Base-by-base conservation (phyloP, 495 filamentous ascomycete genomes). In the Polyplosphaeria fusca region DNA sequence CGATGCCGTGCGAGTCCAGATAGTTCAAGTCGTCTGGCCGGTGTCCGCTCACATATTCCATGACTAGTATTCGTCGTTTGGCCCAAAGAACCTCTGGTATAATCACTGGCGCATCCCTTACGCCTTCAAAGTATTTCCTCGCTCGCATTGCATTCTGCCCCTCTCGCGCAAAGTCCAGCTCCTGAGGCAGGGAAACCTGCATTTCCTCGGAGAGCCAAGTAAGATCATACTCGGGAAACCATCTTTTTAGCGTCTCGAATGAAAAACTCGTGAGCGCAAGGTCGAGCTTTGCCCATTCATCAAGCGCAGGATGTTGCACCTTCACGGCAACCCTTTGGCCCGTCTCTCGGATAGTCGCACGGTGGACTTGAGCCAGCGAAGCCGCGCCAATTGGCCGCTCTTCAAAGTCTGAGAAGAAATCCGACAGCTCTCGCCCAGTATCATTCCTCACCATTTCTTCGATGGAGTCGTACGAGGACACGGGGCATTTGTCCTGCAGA, bases 191-290 rank as follows among this genome's bases (percentile, higher is more conserved):
- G 4, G 91, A 96, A 22, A 80, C 68, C 56, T 96, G 91, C 83
- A 97, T 91, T 68, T 99, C 94, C 26, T 85, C 82, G 4, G 90
- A 89, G 5, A 99, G 76, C 94, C 94, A 99, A 60, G 92, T 88
- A 46, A 99, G 75, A 70, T 97, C 92, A 68, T 99, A 99, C 58
- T 96, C 90, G 3, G 94, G 94, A 66, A 99, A 99, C 75, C 91
- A 96, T 35, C 80, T 79, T 66, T 92, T 96, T 55, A 99, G 76
- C 25, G 84, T 91, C 5, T 84, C 83, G 67, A 99, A 97, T 1
- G 91, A 94, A 59, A 94, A 91, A 28, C 80, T 75, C 3, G 92
- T 99, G 52, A 97, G 77, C 0, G 83, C 82, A 57, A 97, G 78
- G 68, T 99, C 94, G 19, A 99, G 72, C 14, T 86, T 87, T 9